Conservation (phyloP, 306 rosid genomes). For the Cicer chorassanicum region DNA sequence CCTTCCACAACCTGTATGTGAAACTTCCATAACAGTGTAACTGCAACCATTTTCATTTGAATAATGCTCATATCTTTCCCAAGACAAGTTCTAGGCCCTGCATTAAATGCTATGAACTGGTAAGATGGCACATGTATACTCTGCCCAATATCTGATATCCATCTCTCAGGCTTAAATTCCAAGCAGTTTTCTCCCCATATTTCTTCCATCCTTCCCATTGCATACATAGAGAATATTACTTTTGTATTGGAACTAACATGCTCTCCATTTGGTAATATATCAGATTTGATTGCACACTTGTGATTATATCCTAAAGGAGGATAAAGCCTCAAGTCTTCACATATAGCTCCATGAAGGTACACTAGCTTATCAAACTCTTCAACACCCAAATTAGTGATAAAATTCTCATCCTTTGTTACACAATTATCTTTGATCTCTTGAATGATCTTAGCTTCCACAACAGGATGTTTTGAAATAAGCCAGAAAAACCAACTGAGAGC, state of each 20-base stretch:
- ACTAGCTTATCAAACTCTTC: neutral
- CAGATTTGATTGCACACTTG: conserved; percentile 2
- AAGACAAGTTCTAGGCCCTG: conserved; percentile 22
- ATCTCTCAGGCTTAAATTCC: neutral
- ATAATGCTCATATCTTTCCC: neutral
- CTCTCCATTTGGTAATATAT: neutral
- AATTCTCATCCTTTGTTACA: neutral
- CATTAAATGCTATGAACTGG: neutral
- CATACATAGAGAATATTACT: neutral
- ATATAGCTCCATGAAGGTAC: conserved; percentile 33
- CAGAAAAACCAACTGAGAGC: conserved; percentile 24
- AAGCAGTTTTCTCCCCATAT: neutral
- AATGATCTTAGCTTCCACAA: conserved; percentile 23
- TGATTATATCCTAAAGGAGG: neutral
- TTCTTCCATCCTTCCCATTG: conserved; percentile 31
- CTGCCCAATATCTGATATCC: neutral
- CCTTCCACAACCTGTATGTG: neutral
- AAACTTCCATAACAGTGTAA: neutral
- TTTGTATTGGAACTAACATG: neutral
- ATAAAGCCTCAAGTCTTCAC: conserved; percentile 29
- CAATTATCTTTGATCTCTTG: conserved; percentile 19
- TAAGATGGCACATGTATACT: neutral
- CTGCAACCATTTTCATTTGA: conserved; percentile 20
- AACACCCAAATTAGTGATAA: neutral
- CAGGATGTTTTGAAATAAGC: conserved; percentile 8